Conservation (phyloP, 2,329 filamentous ascomycete genomes). For the Arthrobotrys musiformis region DNA sequence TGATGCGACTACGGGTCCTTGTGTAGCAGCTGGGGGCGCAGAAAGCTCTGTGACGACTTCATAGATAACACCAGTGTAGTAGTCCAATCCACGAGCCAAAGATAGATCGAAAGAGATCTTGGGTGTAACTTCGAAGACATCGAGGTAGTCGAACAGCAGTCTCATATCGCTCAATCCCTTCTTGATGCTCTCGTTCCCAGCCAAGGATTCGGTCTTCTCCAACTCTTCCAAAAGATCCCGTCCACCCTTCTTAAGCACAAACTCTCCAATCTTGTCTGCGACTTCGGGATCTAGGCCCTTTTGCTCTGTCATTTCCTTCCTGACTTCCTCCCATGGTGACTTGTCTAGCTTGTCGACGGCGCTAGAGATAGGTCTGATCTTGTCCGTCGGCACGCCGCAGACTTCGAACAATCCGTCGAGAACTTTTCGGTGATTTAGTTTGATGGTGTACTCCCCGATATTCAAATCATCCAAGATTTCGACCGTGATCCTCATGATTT, state of each 20-base stretch:
- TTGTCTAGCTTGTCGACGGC: constrained; percentile 98
- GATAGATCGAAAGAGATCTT: constrained; percentile 89
- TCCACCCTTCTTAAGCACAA: constrained; percentile 76
- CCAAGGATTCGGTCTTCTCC: constrained; percentile 73
- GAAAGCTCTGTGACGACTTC: constrained; percentile 87
- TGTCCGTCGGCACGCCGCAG: constrained; percentile 85
- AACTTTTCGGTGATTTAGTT: constrained; percentile 94
- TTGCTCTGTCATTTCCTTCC: constrained; percentile 90
- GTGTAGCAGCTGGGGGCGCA: constrained; percentile 66
- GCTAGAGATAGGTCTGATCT: constrained; percentile 87
- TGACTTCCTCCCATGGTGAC: constrained; percentile 86
- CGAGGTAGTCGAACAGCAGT: constrained; percentile 82
- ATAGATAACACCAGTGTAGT: constrained; percentile 91
- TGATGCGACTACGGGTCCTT: constrained; percentile 61
- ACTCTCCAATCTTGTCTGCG: constrained; percentile 87
- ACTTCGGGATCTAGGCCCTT: constrained; percentile 81
- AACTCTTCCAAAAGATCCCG: constrained; percentile 78
- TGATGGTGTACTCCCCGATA: constrained; percentile 76
- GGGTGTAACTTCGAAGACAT: constrained; percentile 77
- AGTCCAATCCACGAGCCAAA: constrained; percentile 89
- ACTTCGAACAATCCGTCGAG: constrained; percentile 92
- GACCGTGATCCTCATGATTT: constrained; percentile 83
- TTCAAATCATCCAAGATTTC: constrained; percentile 84
- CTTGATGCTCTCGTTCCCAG: constrained; percentile 78
- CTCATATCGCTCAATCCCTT: constrained; percentile 83